These are phyloP conservation scores for Gymnopus androsaceus DNA, from an alignment of 1,284 basidiomycete species.

Conservation along the genomic window DNA sequence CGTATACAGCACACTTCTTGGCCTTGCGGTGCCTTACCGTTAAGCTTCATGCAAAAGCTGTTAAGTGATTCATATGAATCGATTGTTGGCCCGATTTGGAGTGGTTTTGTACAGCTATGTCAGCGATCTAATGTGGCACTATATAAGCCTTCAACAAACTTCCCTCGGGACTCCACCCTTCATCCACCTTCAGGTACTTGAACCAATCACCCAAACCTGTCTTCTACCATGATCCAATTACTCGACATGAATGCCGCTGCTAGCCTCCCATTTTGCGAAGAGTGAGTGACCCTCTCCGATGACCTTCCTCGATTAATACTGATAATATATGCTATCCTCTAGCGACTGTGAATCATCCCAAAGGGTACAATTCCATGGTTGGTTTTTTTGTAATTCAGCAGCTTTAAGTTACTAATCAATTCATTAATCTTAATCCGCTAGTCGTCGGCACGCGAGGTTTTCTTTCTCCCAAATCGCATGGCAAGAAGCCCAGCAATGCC, in stretches of 20 bases:
- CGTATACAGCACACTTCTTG: neutral
- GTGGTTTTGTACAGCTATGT: neutral
- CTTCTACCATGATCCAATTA: neutral
- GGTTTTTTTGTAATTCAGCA: neutral
- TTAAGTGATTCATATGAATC: neutral
- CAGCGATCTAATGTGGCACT: neutral
- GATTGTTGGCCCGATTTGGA: neutral
- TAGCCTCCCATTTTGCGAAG: neutral
- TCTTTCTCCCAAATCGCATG: slow-evolving; percentile 4
- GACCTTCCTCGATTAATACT: neutral
- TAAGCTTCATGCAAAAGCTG: neutral
- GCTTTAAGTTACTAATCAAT: neutral
- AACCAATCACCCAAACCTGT: neutral
- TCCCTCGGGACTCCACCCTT: neutral
- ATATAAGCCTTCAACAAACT: neutral
- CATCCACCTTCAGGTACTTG: neutral
- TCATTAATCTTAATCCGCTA: neutral
- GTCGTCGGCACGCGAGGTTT: slow-evolving; percentile 5
- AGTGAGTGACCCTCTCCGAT: neutral
- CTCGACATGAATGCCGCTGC: slow-evolving; percentile 2
- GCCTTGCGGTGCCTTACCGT: neutral
- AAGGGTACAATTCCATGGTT: slow-evolving; percentile 6
- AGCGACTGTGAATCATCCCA: slow-evolving; percentile 1
- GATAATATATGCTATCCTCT: neutral
- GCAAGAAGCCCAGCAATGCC: slow-evolving; percentile 8